Base-by-base conservation (phyloP, 192 early-diverging fungal species). In the Coemansia sp. region DNA sequence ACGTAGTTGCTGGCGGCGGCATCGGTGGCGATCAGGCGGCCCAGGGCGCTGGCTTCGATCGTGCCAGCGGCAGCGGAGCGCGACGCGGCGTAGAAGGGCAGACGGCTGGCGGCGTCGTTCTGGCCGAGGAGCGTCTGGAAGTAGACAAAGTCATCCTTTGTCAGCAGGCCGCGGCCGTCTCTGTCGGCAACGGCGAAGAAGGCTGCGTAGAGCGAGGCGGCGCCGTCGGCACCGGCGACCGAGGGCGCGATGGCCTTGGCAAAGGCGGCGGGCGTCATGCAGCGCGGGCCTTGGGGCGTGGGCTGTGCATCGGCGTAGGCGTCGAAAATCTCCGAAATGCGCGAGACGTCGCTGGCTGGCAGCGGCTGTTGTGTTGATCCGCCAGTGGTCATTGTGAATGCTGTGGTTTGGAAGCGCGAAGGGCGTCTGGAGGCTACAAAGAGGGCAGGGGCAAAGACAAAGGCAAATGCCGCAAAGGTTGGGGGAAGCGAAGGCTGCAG, bases 101-200 rank as follows among this genome's bases (percentile, higher is more conserved):
- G 61, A 51, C 80, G 71, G 48, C 68, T 82, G 30, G 85, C 84
- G 20, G 86, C 86, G 62, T 85, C 83, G 20, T 84, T 74, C 11
- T 66, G 68, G 25, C 67, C 54, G n/a, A 89, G 71, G 42, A 85
- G 34, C 22, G 56, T 32, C 40, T 85, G 80, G 66, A 89, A 87
- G 32, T 61, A 60, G 18, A 84, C 30, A 68, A 86, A 87, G 51
- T 86, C 85, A 33, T 80, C 78, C 18, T 68, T 66, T 45, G 82
- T 73, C 32, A 87, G 61, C 33, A 61, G 22, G 36, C 84, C 84
- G 29, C 63, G 63, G 17, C 29, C 51, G 7, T 67, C 59, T n/a
- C 66, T 61, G 65, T 85, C 86, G 36, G 86, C 84, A 4, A 85
- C 66, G 30, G 66, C 61, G 68, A 87, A 87, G 28, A 87, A 76